phyloP scores from a whole-genome alignment of 2,329 filamentous ascomycete species.

The Tricladium varicosporioides region DNA sequence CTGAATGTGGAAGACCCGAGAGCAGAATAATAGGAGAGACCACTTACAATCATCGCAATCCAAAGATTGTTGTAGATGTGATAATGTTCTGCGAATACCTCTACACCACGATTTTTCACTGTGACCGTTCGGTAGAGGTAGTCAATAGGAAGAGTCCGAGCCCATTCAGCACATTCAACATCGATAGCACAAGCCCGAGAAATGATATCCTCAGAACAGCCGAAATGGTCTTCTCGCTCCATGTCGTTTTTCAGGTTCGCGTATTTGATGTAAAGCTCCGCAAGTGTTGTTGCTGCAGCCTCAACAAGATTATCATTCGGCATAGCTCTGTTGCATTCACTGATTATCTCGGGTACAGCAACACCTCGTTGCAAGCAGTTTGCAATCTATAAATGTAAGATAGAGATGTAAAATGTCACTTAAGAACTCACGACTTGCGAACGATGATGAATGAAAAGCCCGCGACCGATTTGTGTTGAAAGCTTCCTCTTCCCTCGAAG shows the following conservation, averaged over 20 bases:
- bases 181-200: conserved; percentile 18
- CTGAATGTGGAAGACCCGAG: no score
- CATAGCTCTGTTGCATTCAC: conserved; percentile 37
- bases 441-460: conserved; percentile 54
- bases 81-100: conserved; percentile 29
- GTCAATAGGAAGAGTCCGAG: conserved; percentile 10
- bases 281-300: conserved; percentile 38
- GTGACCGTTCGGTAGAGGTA: conserved; percentile 21
- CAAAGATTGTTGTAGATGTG: conserved; percentile 27
- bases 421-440: conserved; percentile 23
- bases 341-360: conserved; percentile 47
- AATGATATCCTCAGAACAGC: conserved; percentile 20
- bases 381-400: conserved; percentile 43
- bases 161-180: conserved; percentile 20
- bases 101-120: conserved; percentile 12
- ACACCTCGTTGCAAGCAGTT: conserved; percentile 50
- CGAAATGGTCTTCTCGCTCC: conserved; percentile 25
- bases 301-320: conserved; percentile 21
- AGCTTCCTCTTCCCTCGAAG: conserved; percentile 49
- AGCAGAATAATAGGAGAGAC: no score
- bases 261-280: conserved; percentile 37
- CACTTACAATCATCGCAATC: conserved; percentile 19
- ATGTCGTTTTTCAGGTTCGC: conserved; percentile 26
- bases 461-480: conserved; percentile 43
- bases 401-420: conserved; percentile 3